Percentiles rank a stretch among this genome's conserved stretches.
phyloP scores from a whole-genome alignment of 768 basidiomycete genomes.

The Trametes cingulata region DNA sequence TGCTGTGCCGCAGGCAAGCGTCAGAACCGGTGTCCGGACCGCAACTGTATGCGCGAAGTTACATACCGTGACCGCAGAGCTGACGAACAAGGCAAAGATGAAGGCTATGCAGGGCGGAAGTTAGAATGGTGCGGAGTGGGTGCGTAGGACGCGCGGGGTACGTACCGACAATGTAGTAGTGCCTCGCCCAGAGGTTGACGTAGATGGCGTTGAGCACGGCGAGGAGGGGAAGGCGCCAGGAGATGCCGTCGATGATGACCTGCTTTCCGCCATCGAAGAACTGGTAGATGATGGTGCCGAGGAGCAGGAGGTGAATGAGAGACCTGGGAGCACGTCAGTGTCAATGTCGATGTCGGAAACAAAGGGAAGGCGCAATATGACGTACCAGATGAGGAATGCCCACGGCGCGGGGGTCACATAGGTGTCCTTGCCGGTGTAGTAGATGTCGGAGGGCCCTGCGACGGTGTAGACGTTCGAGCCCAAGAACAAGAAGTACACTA shows the following conservation, averaged over 20 bases:
- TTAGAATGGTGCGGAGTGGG: conserved; percentile 12
- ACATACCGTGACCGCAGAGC: conserved; percentile 58
- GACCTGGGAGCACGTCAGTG: conserved; percentile 49
- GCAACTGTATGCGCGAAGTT: not conserved
- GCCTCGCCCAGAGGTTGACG: conserved; percentile 81
- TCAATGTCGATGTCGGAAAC: conserved; percentile 3
- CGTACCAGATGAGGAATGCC: conserved; percentile 88
- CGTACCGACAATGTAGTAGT: conserved; percentile 69
- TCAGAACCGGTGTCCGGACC: not conserved
- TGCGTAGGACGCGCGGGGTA: not conserved
- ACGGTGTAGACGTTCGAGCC: conserved; percentile 89
- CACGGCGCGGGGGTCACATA: conserved; percentile 94
- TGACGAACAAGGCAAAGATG: conserved; percentile 84
- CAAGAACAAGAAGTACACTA: conserved; percentile 85
- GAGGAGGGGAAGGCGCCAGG: conserved; percentile 90
- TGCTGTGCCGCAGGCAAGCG: conserved; percentile 53
- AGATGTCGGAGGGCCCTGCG: conserved; percentile 70
- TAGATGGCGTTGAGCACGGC: conserved; percentile 87
- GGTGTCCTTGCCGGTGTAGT: conserved; percentile 77
- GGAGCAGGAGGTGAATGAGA: conserved; percentile 85
- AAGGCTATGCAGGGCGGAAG: conserved; percentile 56
- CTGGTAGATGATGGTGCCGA: conserved; percentile 90
- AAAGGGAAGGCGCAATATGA: not conserved
- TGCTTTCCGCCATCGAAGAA: conserved; percentile 78
- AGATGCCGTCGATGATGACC: conserved; percentile 82